A percentile compares a stretch with the other conserved stretches of the same genome.
phyloP scores from a whole-genome alignment of 371 early-diverging fungal species.

The Homolaphlyctis polyrhiza region DNA sequence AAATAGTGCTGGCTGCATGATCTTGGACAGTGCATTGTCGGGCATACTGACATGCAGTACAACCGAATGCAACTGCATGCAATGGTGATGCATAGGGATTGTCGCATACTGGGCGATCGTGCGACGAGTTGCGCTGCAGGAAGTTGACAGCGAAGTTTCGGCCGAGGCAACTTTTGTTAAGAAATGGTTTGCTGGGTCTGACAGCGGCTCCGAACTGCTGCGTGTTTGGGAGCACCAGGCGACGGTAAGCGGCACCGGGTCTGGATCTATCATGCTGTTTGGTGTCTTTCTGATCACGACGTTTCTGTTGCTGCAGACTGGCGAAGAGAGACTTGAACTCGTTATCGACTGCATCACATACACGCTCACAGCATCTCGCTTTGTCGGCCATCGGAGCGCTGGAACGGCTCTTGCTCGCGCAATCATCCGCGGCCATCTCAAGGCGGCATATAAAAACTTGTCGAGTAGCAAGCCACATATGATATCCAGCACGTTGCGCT shows the following conservation, averaged over 20 bases:
- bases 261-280: not conserved
- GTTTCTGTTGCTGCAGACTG: slow-evolving; percentile 15
- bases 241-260: slow-evolving; percentile 13
- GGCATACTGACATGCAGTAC: too few relatives aligned
- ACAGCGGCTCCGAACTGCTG: slow-evolving; percentile 31
- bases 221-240: slow-evolving; percentile 34
- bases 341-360: slow-evolving; percentile 29
- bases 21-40: too few relatives aligned
- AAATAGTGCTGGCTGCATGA: too few relatives aligned
- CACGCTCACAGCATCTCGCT: slow-evolving; percentile 17
- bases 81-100: too few relatives aligned
- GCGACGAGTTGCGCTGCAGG: slow-evolving; percentile 11
- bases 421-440: slow-evolving; percentile 31
- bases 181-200: slow-evolving; percentile 27
- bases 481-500: slow-evolving; percentile 35
- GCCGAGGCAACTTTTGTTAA: slow-evolving; percentile 26
- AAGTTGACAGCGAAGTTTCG: slow-evolving; percentile 34
- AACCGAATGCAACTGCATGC: too few relatives aligned
- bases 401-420: slow-evolving; percentile 19
- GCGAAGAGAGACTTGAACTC: slow-evolving; percentile 19
- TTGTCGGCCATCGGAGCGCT: slow-evolving; percentile 13
- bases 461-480: slow-evolving; percentile 27
- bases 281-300: not conserved
- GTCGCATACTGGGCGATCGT: too few relatives aligned
- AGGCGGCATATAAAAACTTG: slow-evolving; percentile 26